Evolutionary conservation across 805 yeast species (phyloP).

Genomic region (Zygosaccharomyces rouxii): DNA sequence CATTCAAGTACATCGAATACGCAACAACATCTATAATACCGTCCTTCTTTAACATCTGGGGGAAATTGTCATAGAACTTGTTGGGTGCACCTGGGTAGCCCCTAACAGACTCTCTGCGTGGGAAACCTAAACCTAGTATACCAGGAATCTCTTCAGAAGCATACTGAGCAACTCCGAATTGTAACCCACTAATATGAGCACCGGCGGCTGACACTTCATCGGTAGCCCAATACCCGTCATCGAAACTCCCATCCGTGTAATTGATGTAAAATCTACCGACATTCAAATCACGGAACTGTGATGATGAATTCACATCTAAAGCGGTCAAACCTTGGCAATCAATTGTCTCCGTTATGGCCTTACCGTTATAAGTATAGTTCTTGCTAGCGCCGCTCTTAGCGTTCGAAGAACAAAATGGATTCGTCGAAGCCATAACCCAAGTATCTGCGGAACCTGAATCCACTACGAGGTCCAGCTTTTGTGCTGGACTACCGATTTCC

Average conservation of each 20-base stretch:
- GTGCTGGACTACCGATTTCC: constrained; percentile 42
- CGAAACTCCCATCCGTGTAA: constrained; percentile 48
- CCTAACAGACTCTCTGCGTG: constrained; percentile 51
- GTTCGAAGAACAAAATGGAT: constrained; percentile 27
- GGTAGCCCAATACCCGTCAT: constrained; percentile 55
- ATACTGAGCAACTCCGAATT: constrained; percentile 63
- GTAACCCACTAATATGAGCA: constrained; percentile 43
- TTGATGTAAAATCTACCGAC: constrained; percentile 35
- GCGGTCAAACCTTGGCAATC: constrained; percentile 21
- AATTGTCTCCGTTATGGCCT: constrained; percentile 14
- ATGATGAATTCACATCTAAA: constrained; percentile 17
- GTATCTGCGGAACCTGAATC: constrained; percentile 51
- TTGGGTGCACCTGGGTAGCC: constrained; percentile 25
- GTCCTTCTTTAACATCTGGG: constrained; percentile 48
- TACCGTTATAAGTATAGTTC: constrained; percentile 15
- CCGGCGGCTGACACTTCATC: constrained; percentile 54
- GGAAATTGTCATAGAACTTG: constrained; percentile 53
- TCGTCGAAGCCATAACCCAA: constrained; percentile 41
- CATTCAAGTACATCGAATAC: constrained; percentile 55
- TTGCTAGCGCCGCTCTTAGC: neutral
- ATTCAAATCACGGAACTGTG: constrained; percentile 14
- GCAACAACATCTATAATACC: constrained; percentile 49
- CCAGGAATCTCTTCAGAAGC: constrained; percentile 53
- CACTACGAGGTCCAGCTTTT: constrained; percentile 39
- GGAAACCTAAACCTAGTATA: constrained; percentile 64